phyloP scores from a whole-genome alignment of 495 filamentous ascomycete genomes.

The Bathelium albidoporum region DNA sequence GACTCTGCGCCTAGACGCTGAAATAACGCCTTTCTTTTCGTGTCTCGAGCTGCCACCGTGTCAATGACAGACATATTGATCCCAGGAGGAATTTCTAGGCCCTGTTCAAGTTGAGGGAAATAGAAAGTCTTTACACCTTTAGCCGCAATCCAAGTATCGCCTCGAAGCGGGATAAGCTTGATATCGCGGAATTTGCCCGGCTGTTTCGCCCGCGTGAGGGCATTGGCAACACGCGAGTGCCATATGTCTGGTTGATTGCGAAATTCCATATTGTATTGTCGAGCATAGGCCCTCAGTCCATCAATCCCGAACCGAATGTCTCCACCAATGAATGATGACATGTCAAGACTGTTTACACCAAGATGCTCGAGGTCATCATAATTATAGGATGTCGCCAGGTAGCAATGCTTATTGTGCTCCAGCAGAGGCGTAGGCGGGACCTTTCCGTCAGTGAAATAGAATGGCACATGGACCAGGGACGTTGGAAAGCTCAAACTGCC shows the following conservation, averaged over 20 bases:
- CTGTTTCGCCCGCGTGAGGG: not conserved
- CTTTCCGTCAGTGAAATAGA: slow-evolving; percentile 3
- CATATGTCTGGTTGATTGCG: not conserved
- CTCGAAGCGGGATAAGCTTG: slow-evolving; percentile 2
- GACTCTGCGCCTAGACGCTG: not conserved
- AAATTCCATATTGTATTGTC: not conserved
- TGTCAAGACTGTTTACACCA: not conserved
- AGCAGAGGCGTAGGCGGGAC: not conserved
- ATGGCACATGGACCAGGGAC: not conserved
- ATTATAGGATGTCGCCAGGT: not conserved
- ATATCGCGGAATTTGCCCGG: not conserved
- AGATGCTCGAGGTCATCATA: not conserved
- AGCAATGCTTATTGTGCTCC: not conserved
- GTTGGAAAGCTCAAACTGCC: not conserved
- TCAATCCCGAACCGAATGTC: not conserved
- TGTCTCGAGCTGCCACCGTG: not conserved
- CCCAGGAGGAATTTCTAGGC: not conserved
- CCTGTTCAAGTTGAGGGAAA: not conserved
- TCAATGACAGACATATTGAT: slow-evolving; percentile 5
- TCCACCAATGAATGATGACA: not conserved
- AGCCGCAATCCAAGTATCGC: not conserved
- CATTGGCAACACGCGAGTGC: slow-evolving; percentile 6
- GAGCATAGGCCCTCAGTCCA: not conserved
- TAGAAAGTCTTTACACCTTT: not conserved
- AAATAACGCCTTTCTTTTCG: not conserved